Evolutionary conservation across 2,329 filamentous ascomycete genomes (phyloP).

Genomic region (Alternaria panax): DNA sequence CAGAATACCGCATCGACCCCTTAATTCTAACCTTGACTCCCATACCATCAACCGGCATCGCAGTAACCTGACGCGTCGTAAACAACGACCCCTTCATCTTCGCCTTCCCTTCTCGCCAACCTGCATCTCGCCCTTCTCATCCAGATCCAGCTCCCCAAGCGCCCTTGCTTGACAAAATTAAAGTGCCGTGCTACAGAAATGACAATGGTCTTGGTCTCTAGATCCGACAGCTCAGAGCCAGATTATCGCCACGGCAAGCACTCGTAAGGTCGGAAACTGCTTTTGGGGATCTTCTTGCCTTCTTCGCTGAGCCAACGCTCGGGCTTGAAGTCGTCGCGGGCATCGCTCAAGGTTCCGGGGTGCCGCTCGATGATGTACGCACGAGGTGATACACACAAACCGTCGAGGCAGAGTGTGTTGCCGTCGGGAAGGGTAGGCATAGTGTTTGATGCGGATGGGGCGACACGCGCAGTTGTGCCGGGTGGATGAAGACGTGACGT

Average conservation of each 20-base stretch:
- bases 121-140: constrained; percentile 5
- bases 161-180: constrained; percentile 49
- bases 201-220: constrained; percentile 60
- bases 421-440: constrained; percentile 20
- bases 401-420: constrained; percentile 17
- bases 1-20: rapidly evolving
- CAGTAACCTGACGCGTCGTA: constrained; percentile 18
- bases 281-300: constrained; percentile 44
- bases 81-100: constrained; percentile 20
- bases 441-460: constrained; percentile 17
- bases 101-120: constrained; percentile 11
- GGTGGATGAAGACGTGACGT: constrained; percentile 53
- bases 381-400: constrained; percentile 17
- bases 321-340: constrained; percentile 32
- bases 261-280: constrained; percentile 62
- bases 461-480: constrained; percentile 25
- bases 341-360: constrained; percentile 22
- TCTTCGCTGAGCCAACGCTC: constrained; percentile 25
- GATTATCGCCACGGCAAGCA: constrained; percentile 63
- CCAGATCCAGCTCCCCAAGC: constrained; percentile 32
- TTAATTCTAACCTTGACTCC: constrained; percentile 14
- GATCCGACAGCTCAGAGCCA: constrained; percentile 61
- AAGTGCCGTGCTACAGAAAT: constrained; percentile 58
- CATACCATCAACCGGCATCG: constrained; percentile 26
- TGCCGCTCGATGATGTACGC: constrained; percentile 28